Percentiles rank a stretch among this genome's conserved stretches.
These are phyloP conservation scores for Aureobasidium uvarum DNA, from an alignment of 2,329 filamentous ascomycete species.

Conservation along the genomic window DNA sequence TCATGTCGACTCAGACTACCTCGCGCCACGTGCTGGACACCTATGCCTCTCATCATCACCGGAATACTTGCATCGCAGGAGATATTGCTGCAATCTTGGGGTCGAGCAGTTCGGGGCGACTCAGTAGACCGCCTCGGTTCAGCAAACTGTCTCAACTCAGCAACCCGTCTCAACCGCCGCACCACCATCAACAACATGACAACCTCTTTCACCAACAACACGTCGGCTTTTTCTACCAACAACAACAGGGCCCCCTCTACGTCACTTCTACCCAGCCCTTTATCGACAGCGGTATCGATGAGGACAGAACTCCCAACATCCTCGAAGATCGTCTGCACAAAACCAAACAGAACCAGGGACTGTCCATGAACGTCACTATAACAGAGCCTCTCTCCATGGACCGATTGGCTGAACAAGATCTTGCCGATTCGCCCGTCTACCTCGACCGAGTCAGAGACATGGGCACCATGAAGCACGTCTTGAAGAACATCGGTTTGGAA, in stretches of 20 bases:
- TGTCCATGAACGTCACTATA: slow-evolving; percentile 47
- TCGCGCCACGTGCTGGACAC: slow-evolving; percentile 43
- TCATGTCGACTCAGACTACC: slow-evolving; percentile 37
- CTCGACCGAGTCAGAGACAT: no score
- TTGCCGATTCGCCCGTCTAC: slow-evolving; percentile 28
- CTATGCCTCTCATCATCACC: slow-evolving; percentile 48
- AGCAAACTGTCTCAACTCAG: no score
- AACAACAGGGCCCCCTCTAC: background rate
- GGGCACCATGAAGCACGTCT: no score
- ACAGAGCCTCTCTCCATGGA: slow-evolving; percentile 54
- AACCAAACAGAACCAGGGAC: slow-evolving; percentile 45
- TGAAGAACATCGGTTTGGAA: no score
- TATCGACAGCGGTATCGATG: slow-evolving; percentile 38
- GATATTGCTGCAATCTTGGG: no score
- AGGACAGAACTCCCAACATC: slow-evolving; percentile 54
- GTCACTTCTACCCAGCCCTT: background rate
- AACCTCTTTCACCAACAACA: no score
- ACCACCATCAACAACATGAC: no score
- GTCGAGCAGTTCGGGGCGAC: no score
- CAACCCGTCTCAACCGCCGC: no score
- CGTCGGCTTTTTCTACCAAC: no score
- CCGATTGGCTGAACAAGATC: slow-evolving; percentile 54
- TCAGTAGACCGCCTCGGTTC: no score
- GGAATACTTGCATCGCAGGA: slow-evolving; percentile 49
- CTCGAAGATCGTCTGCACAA: slow-evolving; percentile 52